Evolutionary conservation across 176 grass and related monocot genomes (phyloP).

Genomic region (Secale cereale): DNA sequence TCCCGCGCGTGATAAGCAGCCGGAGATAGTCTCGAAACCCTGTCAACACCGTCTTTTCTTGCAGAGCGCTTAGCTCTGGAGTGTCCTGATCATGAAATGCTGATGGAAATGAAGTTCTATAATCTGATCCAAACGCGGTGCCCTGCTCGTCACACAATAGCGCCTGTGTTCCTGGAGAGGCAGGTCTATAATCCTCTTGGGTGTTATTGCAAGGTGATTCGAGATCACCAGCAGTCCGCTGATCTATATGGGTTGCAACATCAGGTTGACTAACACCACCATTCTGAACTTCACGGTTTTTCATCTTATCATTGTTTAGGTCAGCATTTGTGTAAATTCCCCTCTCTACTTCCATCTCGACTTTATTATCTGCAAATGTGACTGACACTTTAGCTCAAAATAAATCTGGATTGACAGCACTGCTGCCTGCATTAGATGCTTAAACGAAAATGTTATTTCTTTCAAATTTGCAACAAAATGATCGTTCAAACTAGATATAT

Average conservation of each 20-base stretch:
- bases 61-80: conserved; percentile 41
- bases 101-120: conserved; percentile 29
- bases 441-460: conserved; percentile 8
- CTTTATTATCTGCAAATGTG: conserved; percentile 31
- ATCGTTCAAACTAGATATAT: background rate
- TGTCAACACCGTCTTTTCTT: conserved; percentile 57
- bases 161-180: conserved; percentile 67
- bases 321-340: conserved; percentile 24
- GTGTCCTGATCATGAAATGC: conserved; percentile 41
- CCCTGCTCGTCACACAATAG: conserved; percentile 68
- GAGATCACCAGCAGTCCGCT: conserved; percentile 20
- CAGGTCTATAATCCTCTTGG: conserved; percentile 46
- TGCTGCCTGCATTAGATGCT: conserved; percentile 10
- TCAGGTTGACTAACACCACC: conserved; percentile 10
- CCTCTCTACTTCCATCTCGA: conserved; percentile 33
- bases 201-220: conserved; percentile 25
- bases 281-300: conserved; percentile 29
- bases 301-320: background rate
- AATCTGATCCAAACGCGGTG: conserved; percentile 39
- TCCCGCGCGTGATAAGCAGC: conserved; percentile 46
- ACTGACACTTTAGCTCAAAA: conserved; percentile 15
- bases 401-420: background rate
- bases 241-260: conserved; percentile 17
- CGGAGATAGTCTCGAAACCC: conserved; percentile 53
- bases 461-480: conserved; percentile 8